Conservation (phyloP, 78 protist species). For the Cavenderia fasciculata region DNA sequence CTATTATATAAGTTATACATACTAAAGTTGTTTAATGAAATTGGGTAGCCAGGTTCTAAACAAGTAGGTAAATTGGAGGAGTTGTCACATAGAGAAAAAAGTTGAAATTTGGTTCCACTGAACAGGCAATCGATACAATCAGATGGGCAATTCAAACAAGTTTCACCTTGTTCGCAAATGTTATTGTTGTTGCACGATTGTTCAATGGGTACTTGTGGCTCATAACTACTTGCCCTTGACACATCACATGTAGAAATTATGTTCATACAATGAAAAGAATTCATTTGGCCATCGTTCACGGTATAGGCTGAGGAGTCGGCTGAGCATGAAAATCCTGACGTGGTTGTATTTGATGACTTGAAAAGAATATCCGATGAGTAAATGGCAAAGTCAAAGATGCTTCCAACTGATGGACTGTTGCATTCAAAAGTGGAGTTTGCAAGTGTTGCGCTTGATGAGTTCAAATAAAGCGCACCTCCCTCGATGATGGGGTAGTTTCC, state of each 20-base stretch:
- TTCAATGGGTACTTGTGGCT: too few relatives aligned
- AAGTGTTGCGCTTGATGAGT: background rate
- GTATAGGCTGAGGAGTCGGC: too few relatives aligned
- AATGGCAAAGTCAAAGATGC: too few relatives aligned
- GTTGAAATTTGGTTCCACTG: background rate
- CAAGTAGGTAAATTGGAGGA: background rate
- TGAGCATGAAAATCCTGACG: too few relatives aligned
- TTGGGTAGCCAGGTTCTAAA: background rate
- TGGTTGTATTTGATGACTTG: too few relatives aligned
- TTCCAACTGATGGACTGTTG: too few relatives aligned
- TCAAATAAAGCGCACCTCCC: background rate
- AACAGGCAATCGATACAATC: background rate
- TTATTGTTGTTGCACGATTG: background rate
- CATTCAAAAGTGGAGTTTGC: background rate
- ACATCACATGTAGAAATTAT: too few relatives aligned
- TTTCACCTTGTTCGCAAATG: background rate
- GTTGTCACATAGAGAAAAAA: background rate
- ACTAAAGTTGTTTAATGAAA: background rate
- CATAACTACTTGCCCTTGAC: too few relatives aligned
- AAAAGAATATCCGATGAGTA: too few relatives aligned
- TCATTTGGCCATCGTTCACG: too few relatives aligned
- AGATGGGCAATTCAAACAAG: background rate
- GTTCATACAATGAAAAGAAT: too few relatives aligned
- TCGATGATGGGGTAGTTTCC: background rate
- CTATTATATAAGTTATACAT: background rate